Conservation (phyloP, 164 flowering plant species). For the Paratinospora sagittata region DNA sequence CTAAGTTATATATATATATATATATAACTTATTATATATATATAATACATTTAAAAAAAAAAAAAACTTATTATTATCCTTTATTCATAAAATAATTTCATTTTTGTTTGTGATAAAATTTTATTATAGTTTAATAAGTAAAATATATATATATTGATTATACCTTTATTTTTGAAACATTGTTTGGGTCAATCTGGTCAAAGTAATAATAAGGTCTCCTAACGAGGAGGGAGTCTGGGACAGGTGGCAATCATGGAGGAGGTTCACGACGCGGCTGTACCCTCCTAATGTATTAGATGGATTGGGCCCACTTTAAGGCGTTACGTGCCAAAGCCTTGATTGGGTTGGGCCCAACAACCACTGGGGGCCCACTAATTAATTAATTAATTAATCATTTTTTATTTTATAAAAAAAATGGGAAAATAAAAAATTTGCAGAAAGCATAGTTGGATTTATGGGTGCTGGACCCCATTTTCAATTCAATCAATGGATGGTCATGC, state of each 20-base stretch:
- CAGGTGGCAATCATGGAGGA: constrained; percentile 7
- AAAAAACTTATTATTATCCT: no score
- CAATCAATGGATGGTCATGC: background rate
- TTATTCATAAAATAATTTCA: no score
- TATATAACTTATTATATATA: no score
- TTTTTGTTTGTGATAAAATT: no score
- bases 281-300: background rate
- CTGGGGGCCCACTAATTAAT: background rate
- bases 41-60: no score
- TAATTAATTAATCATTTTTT: no score
- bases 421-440: background rate
- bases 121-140: no score
- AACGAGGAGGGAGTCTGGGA: background rate
- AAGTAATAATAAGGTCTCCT: constrained; percentile 6
- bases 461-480: no score
- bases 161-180: no score
- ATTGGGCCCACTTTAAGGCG: constrained; percentile 7
- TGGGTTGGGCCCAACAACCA: constrained; percentile 3
- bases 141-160: no score
- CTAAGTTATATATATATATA: no score
- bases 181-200: background rate
- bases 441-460: background rate
- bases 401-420: background rate
- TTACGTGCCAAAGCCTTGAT: background rate
- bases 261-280: background rate